These are phyloP conservation scores for Termitomyces heimii DNA, from an alignment of 768 basidiomycete genomes.

Conservation along the genomic window DNA sequence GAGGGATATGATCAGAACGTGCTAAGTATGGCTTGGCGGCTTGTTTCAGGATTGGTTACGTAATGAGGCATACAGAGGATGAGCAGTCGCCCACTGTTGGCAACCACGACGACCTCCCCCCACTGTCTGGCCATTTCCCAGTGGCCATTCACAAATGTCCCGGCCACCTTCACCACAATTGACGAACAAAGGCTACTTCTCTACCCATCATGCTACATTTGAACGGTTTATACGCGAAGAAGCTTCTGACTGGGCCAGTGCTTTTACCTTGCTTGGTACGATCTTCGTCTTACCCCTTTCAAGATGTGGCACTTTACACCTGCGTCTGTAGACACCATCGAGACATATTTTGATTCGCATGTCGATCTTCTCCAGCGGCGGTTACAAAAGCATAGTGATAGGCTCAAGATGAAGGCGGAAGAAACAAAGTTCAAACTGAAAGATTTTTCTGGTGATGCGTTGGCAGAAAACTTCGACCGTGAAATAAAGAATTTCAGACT, in stretches of 20 bases:
- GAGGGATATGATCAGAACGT: conserved; percentile 3
- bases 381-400: conserved; percentile 81
- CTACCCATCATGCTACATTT: conserved; percentile 40
- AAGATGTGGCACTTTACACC: conserved; percentile 20
- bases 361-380: conserved; percentile 78
- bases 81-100: background rate
- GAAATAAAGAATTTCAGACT: conserved; percentile 84
- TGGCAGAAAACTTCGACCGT: conserved; percentile 76
- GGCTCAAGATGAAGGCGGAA: conserved; percentile 77
- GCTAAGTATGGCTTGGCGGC: background rate
- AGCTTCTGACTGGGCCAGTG: conserved; percentile 69
- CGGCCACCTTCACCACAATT: conserved; percentile 38
- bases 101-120: conserved; percentile 3
- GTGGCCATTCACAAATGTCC: conserved; percentile 23
- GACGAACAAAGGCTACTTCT: conserved; percentile 50
- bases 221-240: conserved; percentile 76
- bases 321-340: conserved; percentile 68
- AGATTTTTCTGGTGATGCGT: conserved; percentile 54
- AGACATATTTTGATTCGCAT: conserved; percentile 93
- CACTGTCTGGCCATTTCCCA: conserved; percentile 2
- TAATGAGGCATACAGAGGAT: conserved; percentile 1
- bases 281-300: background rate
- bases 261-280: conserved; percentile 82
- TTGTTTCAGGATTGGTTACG: conserved; percentile 13
- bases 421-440: conserved; percentile 65